Conservation (phyloP, 2,329 filamentous ascomycete species). For the Cercospora sp. region DNA sequence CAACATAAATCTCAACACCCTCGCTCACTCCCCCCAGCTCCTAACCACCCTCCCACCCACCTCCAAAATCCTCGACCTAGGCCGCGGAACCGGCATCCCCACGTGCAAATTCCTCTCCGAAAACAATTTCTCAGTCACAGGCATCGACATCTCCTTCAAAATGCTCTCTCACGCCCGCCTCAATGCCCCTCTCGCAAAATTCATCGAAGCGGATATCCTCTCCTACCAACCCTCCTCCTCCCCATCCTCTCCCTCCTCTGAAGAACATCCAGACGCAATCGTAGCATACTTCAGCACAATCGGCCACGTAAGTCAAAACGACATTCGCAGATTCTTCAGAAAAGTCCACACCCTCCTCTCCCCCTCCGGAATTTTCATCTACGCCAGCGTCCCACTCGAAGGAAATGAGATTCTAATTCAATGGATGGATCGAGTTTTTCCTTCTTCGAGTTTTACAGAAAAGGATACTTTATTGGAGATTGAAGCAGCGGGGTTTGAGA, state of each 20-base stretch:
- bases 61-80: constrained; percentile 33
- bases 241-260: no score
- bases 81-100: constrained; percentile 39
- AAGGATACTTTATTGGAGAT: background rate
- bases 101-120: constrained; percentile 34
- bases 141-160: constrained; percentile 36
- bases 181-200: constrained; percentile 5
- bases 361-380: background rate
- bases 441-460: background rate
- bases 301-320: background rate
- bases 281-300: constrained; percentile 10
- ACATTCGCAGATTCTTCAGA: constrained; percentile 3
- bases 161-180: constrained; percentile 35
- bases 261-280: background rate
- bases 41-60: constrained; percentile 19
- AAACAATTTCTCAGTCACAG: constrained; percentile 33
- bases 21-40: background rate
- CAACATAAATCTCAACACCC: no score
- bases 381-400: constrained; percentile 1
- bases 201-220: constrained; percentile 3
- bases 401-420: background rate
- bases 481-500: constrained; percentile 7
- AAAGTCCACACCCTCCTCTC: background rate
- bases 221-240: background rate
- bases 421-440: constrained; percentile 10